Percentiles rank a stretch among this genome's conserved stretches.
phyloP scores from a whole-genome alignment of 306 rosid species.

The Rosa persica region DNA sequence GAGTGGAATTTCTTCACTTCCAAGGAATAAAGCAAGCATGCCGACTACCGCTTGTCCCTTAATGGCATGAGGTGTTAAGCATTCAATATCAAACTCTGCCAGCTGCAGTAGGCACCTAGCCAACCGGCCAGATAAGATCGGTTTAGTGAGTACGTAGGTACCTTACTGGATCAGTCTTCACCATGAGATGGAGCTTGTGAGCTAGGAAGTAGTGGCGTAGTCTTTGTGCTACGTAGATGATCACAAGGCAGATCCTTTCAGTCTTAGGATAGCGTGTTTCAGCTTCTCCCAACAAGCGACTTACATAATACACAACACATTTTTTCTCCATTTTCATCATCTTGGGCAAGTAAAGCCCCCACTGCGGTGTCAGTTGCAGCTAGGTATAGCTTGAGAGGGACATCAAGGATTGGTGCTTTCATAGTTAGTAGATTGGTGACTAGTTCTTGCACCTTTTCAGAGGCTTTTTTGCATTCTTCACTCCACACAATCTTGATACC shows the following conservation, averaged over 20 bases:
- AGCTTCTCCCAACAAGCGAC: background rate
- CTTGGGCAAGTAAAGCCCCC: background rate
- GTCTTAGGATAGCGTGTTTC: background rate
- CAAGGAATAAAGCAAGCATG: no score
- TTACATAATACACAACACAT: background rate
- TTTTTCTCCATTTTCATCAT: background rate
- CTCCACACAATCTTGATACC: no score
- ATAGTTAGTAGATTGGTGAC: background rate
- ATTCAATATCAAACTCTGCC: background rate
- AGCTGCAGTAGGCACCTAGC: background rate
- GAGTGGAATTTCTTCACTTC: no score
- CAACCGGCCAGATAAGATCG: background rate
- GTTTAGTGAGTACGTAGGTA: background rate
- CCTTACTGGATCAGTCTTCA: background rate
- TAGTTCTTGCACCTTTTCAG: background rate
- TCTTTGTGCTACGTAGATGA: background rate
- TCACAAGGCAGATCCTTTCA: background rate
- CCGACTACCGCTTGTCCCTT: no score
- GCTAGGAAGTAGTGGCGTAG: background rate
- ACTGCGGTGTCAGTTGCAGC: background rate
- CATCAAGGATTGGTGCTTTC: background rate
- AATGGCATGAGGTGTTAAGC: background rate
- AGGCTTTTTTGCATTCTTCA: background rate
- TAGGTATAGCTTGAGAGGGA: background rate
- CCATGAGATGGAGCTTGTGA: background rate